phyloP scores from a whole-genome alignment of 108 stramenopile genomes.

The Skeletonema marinoi region DNA sequence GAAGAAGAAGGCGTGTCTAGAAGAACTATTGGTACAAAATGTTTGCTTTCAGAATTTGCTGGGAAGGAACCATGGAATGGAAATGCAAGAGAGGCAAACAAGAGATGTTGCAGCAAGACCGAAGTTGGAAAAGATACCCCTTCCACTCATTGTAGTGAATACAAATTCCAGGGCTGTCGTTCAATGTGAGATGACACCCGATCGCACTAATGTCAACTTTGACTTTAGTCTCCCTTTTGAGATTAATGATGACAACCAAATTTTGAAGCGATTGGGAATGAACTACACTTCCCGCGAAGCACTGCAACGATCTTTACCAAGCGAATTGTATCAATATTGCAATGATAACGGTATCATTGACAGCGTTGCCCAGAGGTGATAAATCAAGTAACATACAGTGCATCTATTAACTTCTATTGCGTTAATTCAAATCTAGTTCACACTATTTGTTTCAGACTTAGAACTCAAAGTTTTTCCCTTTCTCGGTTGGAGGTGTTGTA shows the following conservation, averaged over 20 bases:
- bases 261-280: slow-evolving; percentile 90
- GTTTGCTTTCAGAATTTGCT: slow-evolving; percentile 87
- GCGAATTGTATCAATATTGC: slow-evolving; percentile 62
- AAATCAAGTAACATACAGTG: not conserved
- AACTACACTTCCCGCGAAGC: slow-evolving; percentile 49
- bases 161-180: slow-evolving; percentile 78
- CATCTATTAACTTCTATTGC: too few species aligned
- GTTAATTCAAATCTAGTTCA: too few species aligned
- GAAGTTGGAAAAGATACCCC: slow-evolving; percentile 67
- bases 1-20: slow-evolving; percentile 72
- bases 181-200: slow-evolving; percentile 92
- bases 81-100: slow-evolving; percentile 8
- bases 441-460: too few species aligned
- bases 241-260: slow-evolving; percentile 94
- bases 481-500: not conserved
- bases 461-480: not conserved
- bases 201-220: slow-evolving; percentile 89
- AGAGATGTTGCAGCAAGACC: not conserved
- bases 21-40: slow-evolving; percentile 86
- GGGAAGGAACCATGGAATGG: slow-evolving; percentile 61
- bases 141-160: slow-evolving; percentile 94
- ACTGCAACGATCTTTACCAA: slow-evolving; percentile 62
- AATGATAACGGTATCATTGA: slow-evolving; percentile 55
- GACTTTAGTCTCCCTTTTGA: slow-evolving; percentile 92
- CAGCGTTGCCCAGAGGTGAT: slow-evolving; percentile 11